A percentile compares a stretch with the other conserved stretches of the same genome.
Evolutionary conservation across 2,329 filamentous ascomycete species (phyloP).

Genomic region (Fusarium foetens): DNA sequence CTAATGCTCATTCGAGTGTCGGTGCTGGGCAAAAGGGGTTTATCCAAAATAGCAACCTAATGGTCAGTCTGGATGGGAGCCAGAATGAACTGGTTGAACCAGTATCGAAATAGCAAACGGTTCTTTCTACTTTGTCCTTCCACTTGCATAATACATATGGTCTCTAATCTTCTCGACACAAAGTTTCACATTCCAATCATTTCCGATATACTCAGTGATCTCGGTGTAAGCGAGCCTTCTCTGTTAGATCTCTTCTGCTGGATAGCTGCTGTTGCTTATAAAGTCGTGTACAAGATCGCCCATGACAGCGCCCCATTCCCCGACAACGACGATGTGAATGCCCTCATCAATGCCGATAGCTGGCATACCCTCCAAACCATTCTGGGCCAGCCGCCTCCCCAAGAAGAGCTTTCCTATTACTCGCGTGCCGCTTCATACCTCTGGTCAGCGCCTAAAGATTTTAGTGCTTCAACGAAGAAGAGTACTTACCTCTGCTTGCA

Average conservation of each 20-base stretch:
- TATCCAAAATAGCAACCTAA: too few species aligned
- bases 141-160: too few species aligned
- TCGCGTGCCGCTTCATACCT: accelerated
- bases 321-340: background rate
- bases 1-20: too few species aligned
- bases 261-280: background rate
- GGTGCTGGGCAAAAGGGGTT: too few species aligned
- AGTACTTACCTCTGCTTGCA: accelerated
- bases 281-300: accelerated
- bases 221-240: background rate
- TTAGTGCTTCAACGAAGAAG: accelerated
- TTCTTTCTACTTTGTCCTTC: too few species aligned
- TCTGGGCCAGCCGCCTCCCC: background rate
- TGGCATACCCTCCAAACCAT: background rate
- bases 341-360: accelerated
- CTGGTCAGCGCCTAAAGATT: background rate
- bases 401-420: accelerated
- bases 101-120: too few species aligned
- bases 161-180: background rate
- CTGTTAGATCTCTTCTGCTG: background rate
- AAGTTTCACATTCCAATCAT: background rate
- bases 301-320: background rate
- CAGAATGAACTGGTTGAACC: too few species aligned
- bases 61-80: too few species aligned
- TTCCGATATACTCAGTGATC: background rate